A percentile compares a stretch with the other conserved stretches of the same genome.
These are phyloP conservation scores for Candida sithepensis DNA, from an alignment of 805 yeast species.

Conservation along the genomic window DNA sequence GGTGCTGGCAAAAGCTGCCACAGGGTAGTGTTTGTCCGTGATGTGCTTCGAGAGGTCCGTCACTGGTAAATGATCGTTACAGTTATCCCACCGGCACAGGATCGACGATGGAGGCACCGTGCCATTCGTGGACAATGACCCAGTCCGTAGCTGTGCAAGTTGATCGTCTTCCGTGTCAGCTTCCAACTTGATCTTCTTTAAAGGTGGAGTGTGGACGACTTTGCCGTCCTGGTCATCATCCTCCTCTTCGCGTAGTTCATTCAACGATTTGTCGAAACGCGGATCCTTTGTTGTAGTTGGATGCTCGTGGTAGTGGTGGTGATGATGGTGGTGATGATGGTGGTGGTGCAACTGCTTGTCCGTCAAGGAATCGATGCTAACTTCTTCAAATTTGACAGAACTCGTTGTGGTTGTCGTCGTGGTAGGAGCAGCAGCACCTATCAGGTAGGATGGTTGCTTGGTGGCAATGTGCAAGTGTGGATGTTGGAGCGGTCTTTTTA, in stretches of 20 bases:
- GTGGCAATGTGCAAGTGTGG: conserved; percentile 10
- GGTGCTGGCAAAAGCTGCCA: too few relatives aligned
- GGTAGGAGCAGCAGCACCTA: too few relatives aligned
- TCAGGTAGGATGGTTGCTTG: conserved; percentile 29
- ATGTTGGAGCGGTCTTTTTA: conserved; percentile 1
- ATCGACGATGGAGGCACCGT: conserved; percentile 28
- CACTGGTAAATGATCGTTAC: conserved; percentile 38
- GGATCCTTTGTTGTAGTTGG: conserved; percentile 3
- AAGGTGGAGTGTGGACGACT: not conserved
- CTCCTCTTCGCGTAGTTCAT: not conserved
- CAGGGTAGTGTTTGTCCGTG: conserved; percentile 42
- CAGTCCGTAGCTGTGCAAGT: too few relatives aligned
- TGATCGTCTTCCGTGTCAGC: not conserved
- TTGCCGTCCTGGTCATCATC: too few relatives aligned
- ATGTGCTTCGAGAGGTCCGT: conserved; percentile 49
- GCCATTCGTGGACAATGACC: too few relatives aligned
- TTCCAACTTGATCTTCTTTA: not conserved
- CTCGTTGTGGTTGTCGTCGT: too few relatives aligned
- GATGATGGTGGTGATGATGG: conserved; percentile 8
- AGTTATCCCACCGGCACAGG: conserved; percentile 67
- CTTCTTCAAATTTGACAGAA: not conserved
- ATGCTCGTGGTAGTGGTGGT: conserved; percentile 10
- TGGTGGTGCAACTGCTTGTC: conserved; percentile 9
- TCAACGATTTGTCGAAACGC: too few relatives aligned
- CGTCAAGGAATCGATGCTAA: not conserved